Evolutionary conservation across 495 filamentous ascomycete genomes (phyloP), one percentile per base, ranked within the genome.

Genomic region (Talaromyces thailandensis): DNA sequence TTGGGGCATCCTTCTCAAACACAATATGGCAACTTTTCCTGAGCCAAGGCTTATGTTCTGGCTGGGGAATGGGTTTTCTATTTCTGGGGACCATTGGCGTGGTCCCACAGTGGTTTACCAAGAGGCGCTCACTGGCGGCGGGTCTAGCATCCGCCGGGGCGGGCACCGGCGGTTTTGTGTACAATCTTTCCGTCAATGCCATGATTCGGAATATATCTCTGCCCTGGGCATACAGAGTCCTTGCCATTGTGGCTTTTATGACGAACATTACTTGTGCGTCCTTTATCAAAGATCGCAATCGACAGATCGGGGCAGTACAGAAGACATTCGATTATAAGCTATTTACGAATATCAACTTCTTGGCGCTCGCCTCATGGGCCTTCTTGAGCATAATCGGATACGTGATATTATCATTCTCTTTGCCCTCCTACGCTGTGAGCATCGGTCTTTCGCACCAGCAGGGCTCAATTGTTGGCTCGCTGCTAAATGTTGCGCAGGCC

Each of bases 401-500:
- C 62, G 72, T 81, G 18, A 75, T 76, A 4, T 62, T 85, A 11
- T 70, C 81, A 7, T 83, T 82, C 70, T 80, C 68, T 26, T 61
- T 78, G 23, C 62, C 72, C 6, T 71, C 68, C 61, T 78, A 69
- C 58, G 67, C 71, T 5, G 69, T 75, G 24, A 75, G 78, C 1
- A 77, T 90, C 29, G 88, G 89, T 2, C 79, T 92, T 24, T 75
- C 75, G 4, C 70, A 80, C 1, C 70, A 73, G 8, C 86, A 91
- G 66, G 87, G 84, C 3, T 83, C 83, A 8, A 68, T 87, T n/a
- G 76, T 86, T 6, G 80, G 81, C 1, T 88, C 87, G 0, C 72
- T 92, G 26, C 77, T 92, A 63, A 92, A 87, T 64, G 68, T 90
- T 64, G 79, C 85, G 48, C 84, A 87, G 68, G 84, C 76, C 0